Conservation (phyloP, 2,329 filamentous ascomycete genomes). For the Colletotrichum lupini region DNA sequence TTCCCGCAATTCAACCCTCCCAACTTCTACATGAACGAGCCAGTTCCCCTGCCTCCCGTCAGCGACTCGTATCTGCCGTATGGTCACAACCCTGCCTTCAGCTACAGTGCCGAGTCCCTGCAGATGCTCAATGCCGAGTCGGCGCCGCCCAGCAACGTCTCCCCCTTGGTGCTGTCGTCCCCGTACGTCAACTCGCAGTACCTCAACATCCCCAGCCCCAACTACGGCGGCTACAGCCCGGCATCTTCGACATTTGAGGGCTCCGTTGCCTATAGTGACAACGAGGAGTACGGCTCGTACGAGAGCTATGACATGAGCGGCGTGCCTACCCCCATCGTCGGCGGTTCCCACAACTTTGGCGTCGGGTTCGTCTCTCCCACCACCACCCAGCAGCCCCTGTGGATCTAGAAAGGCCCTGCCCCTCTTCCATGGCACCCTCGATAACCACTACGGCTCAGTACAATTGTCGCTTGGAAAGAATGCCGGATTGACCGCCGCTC, state of each 20-base stretch:
- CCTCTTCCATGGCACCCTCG: constrained; percentile 43
- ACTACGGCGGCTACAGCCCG: constrained; percentile 69
- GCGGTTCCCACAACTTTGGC: constrained; percentile 58
- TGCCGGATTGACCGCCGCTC: constrained; percentile 66
- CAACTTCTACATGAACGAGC: constrained; percentile 63
- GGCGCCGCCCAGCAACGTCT: constrained; percentile 59
- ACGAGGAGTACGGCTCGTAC: constrained; percentile 62
- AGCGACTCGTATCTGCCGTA: constrained; percentile 63
- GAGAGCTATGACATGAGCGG: constrained; percentile 55
- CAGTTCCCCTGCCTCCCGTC: constrained; percentile 53
- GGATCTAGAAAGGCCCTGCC: constrained; percentile 60
- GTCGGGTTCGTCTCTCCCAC: constrained; percentile 73
- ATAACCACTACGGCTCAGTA: constrained; percentile 52
- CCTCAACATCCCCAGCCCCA: constrained; percentile 71
- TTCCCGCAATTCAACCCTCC: constrained; percentile 70
- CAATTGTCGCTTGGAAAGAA: constrained; percentile 49
- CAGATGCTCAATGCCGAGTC: constrained; percentile 64
- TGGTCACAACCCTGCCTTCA: constrained; percentile 66
- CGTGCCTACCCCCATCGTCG: constrained; percentile 57
- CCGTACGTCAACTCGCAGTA: constrained; percentile 67
- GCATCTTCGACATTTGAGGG: constrained; percentile 72
- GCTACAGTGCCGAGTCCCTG: constrained; percentile 72
- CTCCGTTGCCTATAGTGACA: constrained; percentile 72
- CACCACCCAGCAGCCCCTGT: constrained; percentile 61
- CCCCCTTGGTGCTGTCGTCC: constrained; percentile 67